These are phyloP conservation scores for Vitis hybrid DNA, from an alignment of 177 flowering plant genomes.

Conservation along the genomic window DNA sequence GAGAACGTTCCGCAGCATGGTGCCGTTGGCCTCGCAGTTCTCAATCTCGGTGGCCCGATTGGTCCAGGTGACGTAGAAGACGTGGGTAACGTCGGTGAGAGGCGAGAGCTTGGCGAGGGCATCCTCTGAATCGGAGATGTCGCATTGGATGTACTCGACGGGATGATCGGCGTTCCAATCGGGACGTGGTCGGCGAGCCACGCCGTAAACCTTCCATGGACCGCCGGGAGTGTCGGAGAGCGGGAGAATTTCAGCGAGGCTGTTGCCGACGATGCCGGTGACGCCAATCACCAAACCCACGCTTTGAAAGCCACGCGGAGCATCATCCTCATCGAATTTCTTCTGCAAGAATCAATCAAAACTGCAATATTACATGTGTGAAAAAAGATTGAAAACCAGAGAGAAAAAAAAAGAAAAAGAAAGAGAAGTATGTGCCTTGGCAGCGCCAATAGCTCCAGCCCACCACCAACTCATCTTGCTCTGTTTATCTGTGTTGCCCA, in stretches of 20 bases:
- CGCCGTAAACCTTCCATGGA: conserved; percentile 77
- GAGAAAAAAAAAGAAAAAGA: neutral
- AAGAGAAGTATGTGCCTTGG: conserved; percentile 32
- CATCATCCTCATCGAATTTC: conserved; percentile 42
- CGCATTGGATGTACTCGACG: conserved; percentile 64
- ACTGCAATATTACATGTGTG: neutral
- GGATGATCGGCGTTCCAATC: conserved; percentile 47
- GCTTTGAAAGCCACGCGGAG: conserved; percentile 24
- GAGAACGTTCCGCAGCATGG: conserved; percentile 68
- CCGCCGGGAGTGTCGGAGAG: conserved; percentile 74
- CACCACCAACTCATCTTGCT: conserved; percentile 77
- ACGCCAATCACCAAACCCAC: conserved; percentile 58
- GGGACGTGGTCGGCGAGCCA: conserved; percentile 59
- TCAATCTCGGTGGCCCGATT: conserved; percentile 34
- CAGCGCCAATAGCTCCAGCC: conserved; percentile 79
- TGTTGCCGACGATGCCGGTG: conserved; percentile 67
- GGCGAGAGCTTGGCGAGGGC: conserved; percentile 46
- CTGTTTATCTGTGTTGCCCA: too few relatives aligned
- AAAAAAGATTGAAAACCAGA: too few relatives aligned
- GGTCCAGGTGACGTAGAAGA: conserved; percentile 60
- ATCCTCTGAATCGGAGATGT: conserved; percentile 39
- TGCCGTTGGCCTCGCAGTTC: conserved; percentile 51
- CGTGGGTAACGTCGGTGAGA: conserved; percentile 57
- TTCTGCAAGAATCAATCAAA: conserved; percentile 33
- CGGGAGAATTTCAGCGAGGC: conserved; percentile 68